Conservation (phyloP, 2,329 filamentous ascomycete genomes). For the Coleophoma cylindrospora region DNA sequence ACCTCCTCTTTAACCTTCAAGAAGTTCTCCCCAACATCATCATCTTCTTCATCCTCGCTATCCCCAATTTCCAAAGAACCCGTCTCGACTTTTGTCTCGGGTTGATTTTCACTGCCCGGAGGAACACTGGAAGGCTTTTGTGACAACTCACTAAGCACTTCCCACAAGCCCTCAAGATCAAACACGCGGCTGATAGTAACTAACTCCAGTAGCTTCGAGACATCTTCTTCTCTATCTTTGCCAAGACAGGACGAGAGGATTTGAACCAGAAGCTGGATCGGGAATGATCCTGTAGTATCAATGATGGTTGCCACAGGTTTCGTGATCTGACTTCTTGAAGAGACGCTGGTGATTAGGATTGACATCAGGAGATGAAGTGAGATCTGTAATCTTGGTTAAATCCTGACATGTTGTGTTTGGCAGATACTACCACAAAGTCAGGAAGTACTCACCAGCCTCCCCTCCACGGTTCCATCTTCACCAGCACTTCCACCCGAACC, state of each 20-base stretch:
- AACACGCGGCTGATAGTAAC: conserved; percentile 53
- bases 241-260: conserved; percentile 10
- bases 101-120: too few species aligned
- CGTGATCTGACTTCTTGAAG: not conserved
- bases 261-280: conserved; percentile 17
- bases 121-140: not conserved
- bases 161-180: conserved; percentile 51
- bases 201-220: conserved; percentile 34
- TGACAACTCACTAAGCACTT: conserved; percentile 47
- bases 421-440: not conserved
- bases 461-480: conserved; percentile 6
- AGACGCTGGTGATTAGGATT: conserved; percentile 9
- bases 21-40: too few species aligned
- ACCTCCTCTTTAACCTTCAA: not conserved
- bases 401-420: not conserved
- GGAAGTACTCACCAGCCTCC: conserved; percentile 19
- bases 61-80: conserved; percentile 28
- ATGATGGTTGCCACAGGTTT: conserved; percentile 19
- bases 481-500: not conserved
- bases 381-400: not conserved
- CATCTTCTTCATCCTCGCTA: conserved; percentile 35
- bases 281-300: conserved; percentile 24
- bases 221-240: conserved; percentile 6
- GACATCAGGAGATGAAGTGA: conserved; percentile 8
- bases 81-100: not conserved